Evolutionary conservation across 768 basidiomycete genomes (phyloP), one percentile per base, ranked within the genome.

Genomic region (Naematelia encephala): DNA sequence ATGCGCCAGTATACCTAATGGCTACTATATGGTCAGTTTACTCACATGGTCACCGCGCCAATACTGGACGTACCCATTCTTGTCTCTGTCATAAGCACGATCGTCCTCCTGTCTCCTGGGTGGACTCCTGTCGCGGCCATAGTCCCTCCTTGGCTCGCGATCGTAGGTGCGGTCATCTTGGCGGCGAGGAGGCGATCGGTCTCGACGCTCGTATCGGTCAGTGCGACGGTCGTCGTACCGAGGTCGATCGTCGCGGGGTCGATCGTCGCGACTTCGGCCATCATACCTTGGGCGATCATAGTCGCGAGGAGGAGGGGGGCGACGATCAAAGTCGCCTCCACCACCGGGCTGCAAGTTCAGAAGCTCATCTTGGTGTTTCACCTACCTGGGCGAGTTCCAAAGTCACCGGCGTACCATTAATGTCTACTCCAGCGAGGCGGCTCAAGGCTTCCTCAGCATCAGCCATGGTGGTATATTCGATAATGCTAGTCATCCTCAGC

Each of bases 361-460:
- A 29, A 67, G 28, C 56, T 16, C n/a, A 29, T 30, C 4, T 34
- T 10, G 5, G 34, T 12, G 29, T 23, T 34, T 12, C 27, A 54
- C 23, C 61, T 55, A 46, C 64, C 29, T 46, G 14, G 59, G 56
- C 54, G 19, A 61, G 45, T 54, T 72, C 69, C 21, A 70, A 63
- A 47, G 57, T 64, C 51, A 73, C 71, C 14, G 56, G 68, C 10
- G 51, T 45, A 23, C 67, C 68, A 50, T 72, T 89, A 46, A 96
- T 85, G 66, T 96, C 92, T 66, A 85, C 88, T 61, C 87, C 87
- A 67, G 90, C 87, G 34, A 97, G 81, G 29, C 88, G 87, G 74
- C 85, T 88, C 67, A 92, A 84, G n/a, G 94, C 94, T 63, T 88
- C 87, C 42, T 97, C 92, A 46, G 91, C 91, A 68, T 98, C 94